These are phyloP conservation scores for Mortierella claussenii DNA, from an alignment of 192 early-diverging fungal genomes.

Conservation along the genomic window DNA sequence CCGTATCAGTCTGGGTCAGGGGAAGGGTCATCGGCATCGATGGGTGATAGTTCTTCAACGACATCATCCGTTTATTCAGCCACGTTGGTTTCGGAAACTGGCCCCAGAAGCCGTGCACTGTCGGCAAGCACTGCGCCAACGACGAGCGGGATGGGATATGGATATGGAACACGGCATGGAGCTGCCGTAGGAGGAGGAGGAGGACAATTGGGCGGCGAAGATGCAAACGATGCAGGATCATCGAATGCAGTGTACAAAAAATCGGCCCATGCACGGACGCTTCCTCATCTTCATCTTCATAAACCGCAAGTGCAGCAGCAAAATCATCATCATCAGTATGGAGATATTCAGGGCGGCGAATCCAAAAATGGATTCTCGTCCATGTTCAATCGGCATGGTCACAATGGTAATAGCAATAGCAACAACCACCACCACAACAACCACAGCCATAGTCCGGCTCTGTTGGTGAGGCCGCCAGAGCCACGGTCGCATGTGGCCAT, in stretches of 20 bases:
- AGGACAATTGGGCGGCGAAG: background rate
- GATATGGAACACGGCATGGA: no score
- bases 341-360: slow-evolving; percentile 6
- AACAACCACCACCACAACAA: slow-evolving; percentile 23
- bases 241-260: slow-evolving; percentile 28
- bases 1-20: background rate
- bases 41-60: slow-evolving; percentile 1
- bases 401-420: no score
- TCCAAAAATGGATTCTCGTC: slow-evolving; percentile 8
- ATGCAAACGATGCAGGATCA: slow-evolving; percentile 16
- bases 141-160: no score
- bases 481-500: slow-evolving; percentile 69
- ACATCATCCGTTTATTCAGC: slow-evolving; percentile 18
- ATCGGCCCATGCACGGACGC: slow-evolving; percentile 14
- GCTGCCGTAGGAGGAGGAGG: no score
- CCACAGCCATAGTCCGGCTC: slow-evolving; percentile 3
- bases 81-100: slow-evolving; percentile 11
- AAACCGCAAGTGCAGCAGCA: slow-evolving; percentile 4
- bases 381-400: no score
- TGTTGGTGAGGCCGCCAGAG: slow-evolving; percentile 44
- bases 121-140: slow-evolving; percentile 6
- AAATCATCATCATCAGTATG: background rate
- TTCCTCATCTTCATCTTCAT: slow-evolving; percentile 20
- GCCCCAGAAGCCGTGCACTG: background rate
- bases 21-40: background rate